A percentile compares a stretch with the other conserved stretches of the same genome.
Conservation (phyloP, 805 yeast species). For the Candida vaughaniae region DNA sequence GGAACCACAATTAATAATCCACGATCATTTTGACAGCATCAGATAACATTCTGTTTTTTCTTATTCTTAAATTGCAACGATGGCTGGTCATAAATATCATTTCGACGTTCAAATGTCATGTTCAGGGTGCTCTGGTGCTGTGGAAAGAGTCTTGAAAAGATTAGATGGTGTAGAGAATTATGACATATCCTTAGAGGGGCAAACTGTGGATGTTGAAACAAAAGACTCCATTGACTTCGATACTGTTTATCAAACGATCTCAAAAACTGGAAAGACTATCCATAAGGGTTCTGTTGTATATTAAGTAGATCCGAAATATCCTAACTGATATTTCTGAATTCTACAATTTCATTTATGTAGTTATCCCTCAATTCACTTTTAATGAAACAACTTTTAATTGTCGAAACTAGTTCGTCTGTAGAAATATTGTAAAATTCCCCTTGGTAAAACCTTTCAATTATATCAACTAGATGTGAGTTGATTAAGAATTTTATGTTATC, state of each 20-base stretch:
- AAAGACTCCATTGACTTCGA: conserved; percentile 58
- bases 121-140: conserved; percentile 85
- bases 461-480: conserved; percentile 42
- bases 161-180: conserved; percentile 72
- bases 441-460: conserved; percentile 49
- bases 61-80: too few species aligned
- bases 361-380: conserved; percentile 45
- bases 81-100: conserved; percentile 62
- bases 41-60: too few species aligned
- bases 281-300: conserved; percentile 21
- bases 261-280: conserved; percentile 89
- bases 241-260: conserved; percentile 73
- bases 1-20: too few species aligned
- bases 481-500: conserved; percentile 32
- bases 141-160: conserved; percentile 68
- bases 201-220: conserved; percentile 77
- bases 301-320: neutral
- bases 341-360: conserved; percentile 46
- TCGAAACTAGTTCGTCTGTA: conserved; percentile 43
- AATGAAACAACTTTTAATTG: conserved; percentile 45
- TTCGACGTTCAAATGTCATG: conserved; percentile 86
- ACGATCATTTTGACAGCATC: too few species aligned
- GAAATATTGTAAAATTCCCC: conserved; percentile 51
- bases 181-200: conserved; percentile 75
- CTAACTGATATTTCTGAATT: conserved; percentile 31